Conservation (phyloP, 2,329 filamentous ascomycete genomes). For the Clonostachys sp. region DNA sequence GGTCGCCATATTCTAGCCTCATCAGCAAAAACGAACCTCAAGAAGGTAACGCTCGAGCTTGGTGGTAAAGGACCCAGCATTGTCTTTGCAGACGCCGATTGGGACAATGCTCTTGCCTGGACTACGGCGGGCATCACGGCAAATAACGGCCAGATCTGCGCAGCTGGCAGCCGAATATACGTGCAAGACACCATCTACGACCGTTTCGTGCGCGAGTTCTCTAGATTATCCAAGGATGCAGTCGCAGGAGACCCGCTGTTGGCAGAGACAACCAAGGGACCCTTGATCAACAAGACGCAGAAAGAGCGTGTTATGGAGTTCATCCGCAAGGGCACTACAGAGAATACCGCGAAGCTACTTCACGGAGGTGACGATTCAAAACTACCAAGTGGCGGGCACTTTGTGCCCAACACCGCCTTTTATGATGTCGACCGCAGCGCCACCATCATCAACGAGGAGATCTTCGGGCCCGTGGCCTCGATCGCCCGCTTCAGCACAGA, state of each 20-base stretch:
- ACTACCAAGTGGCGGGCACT: no score
- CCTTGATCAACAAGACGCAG: no score
- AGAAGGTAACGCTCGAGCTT: slow-evolving; percentile 59
- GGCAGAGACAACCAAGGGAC: no score
- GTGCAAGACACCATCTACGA: slow-evolving; percentile 32
- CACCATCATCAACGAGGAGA: slow-evolving; percentile 60
- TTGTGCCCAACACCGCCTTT: no score
- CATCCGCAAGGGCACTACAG: not conserved
- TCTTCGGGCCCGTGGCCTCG: slow-evolving; percentile 70
- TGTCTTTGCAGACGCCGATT: slow-evolving; percentile 59
- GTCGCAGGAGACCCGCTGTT: no score
- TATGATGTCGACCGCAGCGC: no score
- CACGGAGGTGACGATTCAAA: no score
- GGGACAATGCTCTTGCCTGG: slow-evolving; percentile 56
- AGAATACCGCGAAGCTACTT: slow-evolving; percentile 11
- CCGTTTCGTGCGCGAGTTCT: not conserved
- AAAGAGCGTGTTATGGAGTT: slow-evolving; percentile 7
- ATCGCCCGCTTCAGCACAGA: slow-evolving; percentile 70
- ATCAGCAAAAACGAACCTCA: slow-evolving; percentile 57
- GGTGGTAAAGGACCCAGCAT: slow-evolving; percentile 61
- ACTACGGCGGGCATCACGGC: not conserved
- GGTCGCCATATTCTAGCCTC: slow-evolving; percentile 69
- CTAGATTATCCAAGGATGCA: no score
- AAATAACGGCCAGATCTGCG: slow-evolving; percentile 48
- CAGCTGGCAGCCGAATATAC: slow-evolving; percentile 45